Base-by-base conservation (phyloP, 2,329 filamentous ascomycete genomes). In the Phyllosticta citriasiana region DNA sequence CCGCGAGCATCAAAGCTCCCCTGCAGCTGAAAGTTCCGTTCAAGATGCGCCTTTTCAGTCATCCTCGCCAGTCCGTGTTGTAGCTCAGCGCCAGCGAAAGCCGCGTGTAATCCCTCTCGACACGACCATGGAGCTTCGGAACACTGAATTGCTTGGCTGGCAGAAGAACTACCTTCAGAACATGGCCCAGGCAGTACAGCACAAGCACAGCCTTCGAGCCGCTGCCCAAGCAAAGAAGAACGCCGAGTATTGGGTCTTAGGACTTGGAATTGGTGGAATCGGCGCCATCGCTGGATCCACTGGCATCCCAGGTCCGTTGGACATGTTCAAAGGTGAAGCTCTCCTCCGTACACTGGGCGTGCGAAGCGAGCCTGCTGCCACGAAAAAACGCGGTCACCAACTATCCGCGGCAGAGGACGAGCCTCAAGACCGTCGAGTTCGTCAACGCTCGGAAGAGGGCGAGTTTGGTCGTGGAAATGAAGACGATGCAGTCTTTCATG, bases 201-300 rank as follows among this genome's bases (percentile, higher is more conserved):
- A 74, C 22, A 85, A 82, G 65, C 65, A 73, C 4, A 67, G 74
- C 5, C 73, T 77, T 35, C 77, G 74, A 55, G 67, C 74, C 14
- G 65, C 71, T 12, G 69, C 72, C 0, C 74, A 80, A 52, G 83
- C 84, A 2, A 88, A 83, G 72, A 83, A 81, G 67, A 87, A 87
- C 62, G 86, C 85, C 0, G 78, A 79, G 10, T 78, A 80, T 66
- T 88, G 82, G 77, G 78, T 88, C 3, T 78, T 82, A 63, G 82
- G 81, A 4, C 69, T 74, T 55, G 84, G 84, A 6, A 74, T 87
- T 54, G 82, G 80, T 52, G 77, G 77, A 52, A 76, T 85, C 7
- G 82, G 82, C 10, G 61, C 71, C 5, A 76, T 75, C 2, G 65
- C 82, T 12, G 78, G 78, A 5, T 68, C 72, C 10, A 70, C 72